These are phyloP conservation scores for Musa schizocarpa DNA, from an alignment of 176 grass and related monocot genomes.

Conservation along the genomic window DNA sequence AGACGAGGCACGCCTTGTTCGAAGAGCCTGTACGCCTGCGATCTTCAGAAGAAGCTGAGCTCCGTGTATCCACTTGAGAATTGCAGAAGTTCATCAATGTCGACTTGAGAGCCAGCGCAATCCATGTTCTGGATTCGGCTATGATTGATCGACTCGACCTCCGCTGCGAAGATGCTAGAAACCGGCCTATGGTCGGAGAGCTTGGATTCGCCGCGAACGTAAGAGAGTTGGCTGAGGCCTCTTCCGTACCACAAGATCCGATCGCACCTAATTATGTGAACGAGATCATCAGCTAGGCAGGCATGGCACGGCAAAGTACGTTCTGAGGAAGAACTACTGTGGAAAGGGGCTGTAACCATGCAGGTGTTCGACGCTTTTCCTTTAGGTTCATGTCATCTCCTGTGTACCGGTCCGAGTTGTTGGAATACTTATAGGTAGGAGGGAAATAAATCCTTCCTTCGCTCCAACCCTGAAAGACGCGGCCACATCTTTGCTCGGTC, in stretches of 20 bases:
- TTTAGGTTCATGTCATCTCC: conserved; percentile 83
- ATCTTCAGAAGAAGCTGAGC: conserved; percentile 74
- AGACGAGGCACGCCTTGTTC: neutral
- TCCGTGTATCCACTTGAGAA: conserved; percentile 82
- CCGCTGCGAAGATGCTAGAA: conserved; percentile 76
- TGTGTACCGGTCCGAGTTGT: conserved; percentile 87
- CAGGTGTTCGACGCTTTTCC: conserved; percentile 87
- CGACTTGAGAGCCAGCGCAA: conserved; percentile 59
- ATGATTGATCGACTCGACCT: conserved; percentile 90
- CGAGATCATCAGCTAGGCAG: neutral
- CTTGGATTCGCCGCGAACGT: conserved; percentile 81
- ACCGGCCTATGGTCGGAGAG: conserved; percentile 95
- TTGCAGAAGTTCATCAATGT: conserved; percentile 76
- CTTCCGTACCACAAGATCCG: conserved; percentile 88
- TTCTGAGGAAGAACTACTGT: neutral
- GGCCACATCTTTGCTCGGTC: conserved; percentile 72
- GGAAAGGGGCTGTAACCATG: conserved; percentile 38
- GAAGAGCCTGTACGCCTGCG: neutral
- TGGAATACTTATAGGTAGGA: conserved; percentile 94
- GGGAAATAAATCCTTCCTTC: conserved; percentile 96
- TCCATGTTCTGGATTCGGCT: conserved; percentile 87
- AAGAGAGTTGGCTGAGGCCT: conserved; percentile 75
- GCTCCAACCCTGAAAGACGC: conserved; percentile 80
- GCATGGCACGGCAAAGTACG: neutral
- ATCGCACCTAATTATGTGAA: conserved; percentile 58